These are phyloP conservation scores for Termitomyces sp. DNA, from an alignment of 768 basidiomycete genomes.

Conservation along the genomic window DNA sequence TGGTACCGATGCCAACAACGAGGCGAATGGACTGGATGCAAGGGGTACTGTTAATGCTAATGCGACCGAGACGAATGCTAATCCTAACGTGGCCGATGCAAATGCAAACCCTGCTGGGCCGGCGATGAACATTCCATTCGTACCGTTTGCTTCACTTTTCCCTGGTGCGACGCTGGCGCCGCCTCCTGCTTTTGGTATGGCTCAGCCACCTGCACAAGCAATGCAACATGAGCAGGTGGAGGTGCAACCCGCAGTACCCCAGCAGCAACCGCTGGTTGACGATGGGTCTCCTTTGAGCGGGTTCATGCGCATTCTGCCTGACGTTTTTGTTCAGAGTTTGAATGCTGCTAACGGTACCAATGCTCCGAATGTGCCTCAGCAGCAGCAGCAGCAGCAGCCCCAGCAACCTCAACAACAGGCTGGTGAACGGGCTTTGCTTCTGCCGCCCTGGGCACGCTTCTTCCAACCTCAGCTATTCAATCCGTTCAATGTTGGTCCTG, in stretches of 20 bases:
- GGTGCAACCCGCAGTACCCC: too few relatives aligned
- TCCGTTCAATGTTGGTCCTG: neutral
- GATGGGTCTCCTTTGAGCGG: neutral
- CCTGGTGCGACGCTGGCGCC: neutral
- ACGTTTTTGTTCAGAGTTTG: neutral
- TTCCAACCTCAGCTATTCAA: neutral
- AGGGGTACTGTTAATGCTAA: neutral
- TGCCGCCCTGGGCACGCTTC: neutral
- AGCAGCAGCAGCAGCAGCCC: neutral
- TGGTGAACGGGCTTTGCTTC: too few relatives aligned
- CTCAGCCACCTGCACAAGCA: neutral
- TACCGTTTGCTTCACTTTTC: neutral
- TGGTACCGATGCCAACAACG: neutral
- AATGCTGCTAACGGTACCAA: neutral
- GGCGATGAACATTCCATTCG: neutral
- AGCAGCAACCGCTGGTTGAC: neutral
- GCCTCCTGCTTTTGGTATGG: neutral
- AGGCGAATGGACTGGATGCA: neutral
- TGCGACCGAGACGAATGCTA: neutral
- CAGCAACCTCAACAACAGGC: neutral
- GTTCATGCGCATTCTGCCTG: neutral
- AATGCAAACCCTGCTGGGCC: neutral
- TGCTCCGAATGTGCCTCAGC: neutral
- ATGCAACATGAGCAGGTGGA: neutral
- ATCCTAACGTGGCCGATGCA: neutral